Percentiles rank a stretch among this genome's conserved stretches.
Evolutionary conservation across 2,329 filamentous ascomycete species (phyloP).

Genomic region (Ophiognomonia clavigignenti-juglandacearum): DNA sequence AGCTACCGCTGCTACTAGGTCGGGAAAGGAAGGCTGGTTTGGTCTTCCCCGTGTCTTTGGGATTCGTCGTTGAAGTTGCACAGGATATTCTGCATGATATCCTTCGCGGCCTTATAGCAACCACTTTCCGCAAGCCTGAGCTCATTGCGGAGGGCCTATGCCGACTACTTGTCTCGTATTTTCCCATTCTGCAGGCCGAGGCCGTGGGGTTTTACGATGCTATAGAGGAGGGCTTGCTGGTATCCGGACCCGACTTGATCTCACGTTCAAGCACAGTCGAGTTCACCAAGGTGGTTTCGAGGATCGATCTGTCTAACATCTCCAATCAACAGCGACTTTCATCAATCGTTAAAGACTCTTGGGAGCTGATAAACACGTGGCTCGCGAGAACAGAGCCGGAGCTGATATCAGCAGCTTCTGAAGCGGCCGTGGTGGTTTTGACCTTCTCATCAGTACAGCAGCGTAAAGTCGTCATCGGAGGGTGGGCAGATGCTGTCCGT

Average conservation of each 20-base stretch:
- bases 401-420: conserved; percentile 42
- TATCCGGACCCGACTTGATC: conserved; percentile 21
- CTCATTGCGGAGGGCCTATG: conserved; percentile 59
- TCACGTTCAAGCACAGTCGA: background rate
- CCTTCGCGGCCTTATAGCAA: conserved; percentile 35
- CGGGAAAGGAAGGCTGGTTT: background rate
- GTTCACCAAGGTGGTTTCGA: background rate
- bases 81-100: conserved; percentile 25
- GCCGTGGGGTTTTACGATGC: conserved; percentile 17
- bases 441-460: conserved; percentile 34
- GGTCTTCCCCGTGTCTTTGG: background rate
- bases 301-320: background rate
- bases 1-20: conserved; percentile 31
- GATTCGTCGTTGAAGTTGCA: conserved; percentile 1
- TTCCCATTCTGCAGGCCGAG: conserved; percentile 41
- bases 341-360: conserved; percentile 18
- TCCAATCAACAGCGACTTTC: background rate
- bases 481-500: conserved; percentile 43
- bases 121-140: conserved; percentile 55
- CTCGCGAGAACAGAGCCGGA: conserved; percentile 47
- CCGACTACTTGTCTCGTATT: conserved; percentile 49
- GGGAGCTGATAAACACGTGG: conserved; percentile 37
- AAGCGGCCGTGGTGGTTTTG: conserved; percentile 46
- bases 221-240: conserved; percentile 16
- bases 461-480: conserved; percentile 34